Evolutionary conservation across 768 basidiomycete genomes (phyloP).

Genomic region (Russula olivacea): DNA sequence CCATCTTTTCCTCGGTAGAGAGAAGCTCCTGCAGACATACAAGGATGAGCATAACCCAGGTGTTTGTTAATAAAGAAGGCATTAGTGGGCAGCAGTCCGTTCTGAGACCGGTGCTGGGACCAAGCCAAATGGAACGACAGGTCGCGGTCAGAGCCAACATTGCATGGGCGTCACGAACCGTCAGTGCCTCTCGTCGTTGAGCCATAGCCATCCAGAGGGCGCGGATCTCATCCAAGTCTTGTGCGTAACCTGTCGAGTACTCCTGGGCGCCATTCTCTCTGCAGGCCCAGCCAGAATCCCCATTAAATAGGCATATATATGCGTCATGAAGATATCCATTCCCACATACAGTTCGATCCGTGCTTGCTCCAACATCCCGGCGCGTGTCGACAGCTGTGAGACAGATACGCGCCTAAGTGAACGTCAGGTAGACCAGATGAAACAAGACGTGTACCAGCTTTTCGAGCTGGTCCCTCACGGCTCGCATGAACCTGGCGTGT

Average conservation of each 20-base stretch:
- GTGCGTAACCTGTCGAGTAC: neutral
- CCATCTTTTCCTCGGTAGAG: neutral
- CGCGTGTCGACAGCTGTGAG: constrained; percentile 9
- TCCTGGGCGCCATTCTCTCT: constrained; percentile 2
- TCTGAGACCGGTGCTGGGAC: neutral
- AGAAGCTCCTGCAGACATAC: constrained; percentile 2
- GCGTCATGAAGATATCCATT: neutral
- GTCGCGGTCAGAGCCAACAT: neutral
- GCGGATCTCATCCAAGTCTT: constrained; percentile 16
- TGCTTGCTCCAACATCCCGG: neutral
- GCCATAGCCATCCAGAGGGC: neutral
- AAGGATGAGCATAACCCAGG: neutral
- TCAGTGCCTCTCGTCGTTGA: constrained; percentile 5
- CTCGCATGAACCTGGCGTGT: constrained; percentile 8
- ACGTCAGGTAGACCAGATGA: neutral
- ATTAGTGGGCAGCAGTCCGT: neutral
- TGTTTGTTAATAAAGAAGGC: neutral
- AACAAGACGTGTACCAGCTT: neutral
- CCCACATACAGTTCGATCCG: constrained; percentile 13
- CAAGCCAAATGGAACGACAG: neutral
- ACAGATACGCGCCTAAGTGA: neutral
- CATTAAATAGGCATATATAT: constrained; percentile 4
- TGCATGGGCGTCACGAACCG: constrained; percentile 5
- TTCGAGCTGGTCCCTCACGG: constrained; percentile 13
- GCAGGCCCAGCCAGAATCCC: neutral